These are phyloP conservation scores for Claviceps maximensis DNA, from an alignment of 2,329 filamentous ascomycete genomes.

Conservation along the genomic window DNA sequence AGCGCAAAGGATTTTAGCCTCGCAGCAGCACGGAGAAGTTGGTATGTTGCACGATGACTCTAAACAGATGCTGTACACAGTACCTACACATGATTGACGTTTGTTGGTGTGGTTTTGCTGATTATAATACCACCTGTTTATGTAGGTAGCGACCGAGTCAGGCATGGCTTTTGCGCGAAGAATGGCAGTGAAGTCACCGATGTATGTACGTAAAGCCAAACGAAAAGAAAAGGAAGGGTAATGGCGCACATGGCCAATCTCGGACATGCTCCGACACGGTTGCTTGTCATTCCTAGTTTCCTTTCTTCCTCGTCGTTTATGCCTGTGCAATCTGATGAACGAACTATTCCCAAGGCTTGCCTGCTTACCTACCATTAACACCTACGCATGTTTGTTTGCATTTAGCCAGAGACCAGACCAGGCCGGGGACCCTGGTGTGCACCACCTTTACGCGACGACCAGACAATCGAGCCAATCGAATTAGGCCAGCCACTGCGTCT, in stretches of 20 bases:
- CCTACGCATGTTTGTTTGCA: conserved; percentile 3
- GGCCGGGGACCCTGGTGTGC: conserved; percentile 1
- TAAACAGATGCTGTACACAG: neutral
- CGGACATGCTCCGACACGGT: conserved; percentile 7
- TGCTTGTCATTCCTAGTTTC: conserved; percentile 1
- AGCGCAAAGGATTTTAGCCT: neutral
- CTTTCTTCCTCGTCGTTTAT: neutral
- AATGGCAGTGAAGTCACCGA: neutral
- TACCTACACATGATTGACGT: neutral
- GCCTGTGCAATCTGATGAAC: neutral
- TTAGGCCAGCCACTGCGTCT: neutral
- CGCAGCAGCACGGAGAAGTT: neutral
- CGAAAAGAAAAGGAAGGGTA: neutral
- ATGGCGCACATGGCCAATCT: conserved; percentile 5
- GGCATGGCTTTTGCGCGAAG: neutral
- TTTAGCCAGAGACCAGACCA: conserved; percentile 4
- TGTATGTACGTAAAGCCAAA: neutral
- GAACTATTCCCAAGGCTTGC: neutral
- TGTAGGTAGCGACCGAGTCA: neutral
- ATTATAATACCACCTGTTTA: neutral
- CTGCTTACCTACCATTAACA: neutral
- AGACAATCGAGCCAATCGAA: neutral
- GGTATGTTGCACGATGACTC: neutral
- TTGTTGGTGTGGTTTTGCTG: neutral
- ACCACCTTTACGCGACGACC: neutral